Conservation (phyloP, 2,329 filamentous ascomycete species). For the Monilinia vaccinii-corymbosi region DNA sequence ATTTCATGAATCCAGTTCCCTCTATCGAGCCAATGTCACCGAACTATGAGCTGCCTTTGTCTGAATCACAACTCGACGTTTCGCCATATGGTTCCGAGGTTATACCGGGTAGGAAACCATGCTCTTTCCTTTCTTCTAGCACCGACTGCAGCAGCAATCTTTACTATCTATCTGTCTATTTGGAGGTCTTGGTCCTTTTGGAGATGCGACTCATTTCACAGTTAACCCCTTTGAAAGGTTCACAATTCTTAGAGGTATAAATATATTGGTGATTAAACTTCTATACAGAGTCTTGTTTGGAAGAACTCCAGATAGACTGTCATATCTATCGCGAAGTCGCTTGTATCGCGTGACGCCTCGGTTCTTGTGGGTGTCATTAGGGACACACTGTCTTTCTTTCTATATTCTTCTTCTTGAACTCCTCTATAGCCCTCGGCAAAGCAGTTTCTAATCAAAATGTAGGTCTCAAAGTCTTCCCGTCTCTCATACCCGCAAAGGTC, state of each 20-base stretch:
- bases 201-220: neutral
- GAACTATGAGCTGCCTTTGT: neutral
- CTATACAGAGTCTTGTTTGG: neutral
- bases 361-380: neutral
- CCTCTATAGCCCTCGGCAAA: neutral
- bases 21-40: neutral
- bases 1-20: neutral
- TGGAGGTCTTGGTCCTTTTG: neutral
- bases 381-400: neutral
- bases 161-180: neutral
- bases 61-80: neutral
- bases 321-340: neutral
- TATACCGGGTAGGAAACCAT: slow-evolving; percentile 52
- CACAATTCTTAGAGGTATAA: neutral
- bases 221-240: neutral
- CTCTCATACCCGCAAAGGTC: slow-evolving; percentile 57
- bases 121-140: neutral
- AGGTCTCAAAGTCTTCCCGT: slow-evolving; percentile 75
- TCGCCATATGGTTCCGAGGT: slow-evolving; percentile 42
- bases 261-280: neutral
- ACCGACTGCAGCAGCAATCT: neutral
- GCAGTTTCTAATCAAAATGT: slow-evolving; percentile 16
- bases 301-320: neutral
- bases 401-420: too few relatives aligned
- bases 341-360: neutral